These are phyloP conservation scores for Hygrocybe coccinea DNA, from an alignment of 768 basidiomycete species.

Conservation along the genomic window DNA sequence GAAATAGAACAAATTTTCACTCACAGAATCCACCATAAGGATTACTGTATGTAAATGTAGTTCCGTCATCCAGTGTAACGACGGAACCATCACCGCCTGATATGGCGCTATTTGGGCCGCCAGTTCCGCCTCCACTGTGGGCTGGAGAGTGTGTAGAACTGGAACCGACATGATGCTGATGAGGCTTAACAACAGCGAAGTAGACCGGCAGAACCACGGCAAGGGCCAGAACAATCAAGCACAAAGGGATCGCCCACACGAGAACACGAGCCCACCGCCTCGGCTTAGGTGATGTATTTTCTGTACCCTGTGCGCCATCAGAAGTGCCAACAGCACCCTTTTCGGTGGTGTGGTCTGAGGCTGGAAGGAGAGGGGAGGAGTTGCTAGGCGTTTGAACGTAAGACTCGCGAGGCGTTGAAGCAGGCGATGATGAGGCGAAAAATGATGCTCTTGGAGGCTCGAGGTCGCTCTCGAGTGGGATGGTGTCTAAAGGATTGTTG, in stretches of 20 bases:
- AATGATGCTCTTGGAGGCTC: constrained; percentile 3
- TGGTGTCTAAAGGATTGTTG: neutral
- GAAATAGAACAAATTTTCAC: neutral
- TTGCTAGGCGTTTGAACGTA: constrained; percentile 1
- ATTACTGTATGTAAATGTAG: constrained; percentile 79
- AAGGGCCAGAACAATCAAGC: neutral
- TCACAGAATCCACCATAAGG: constrained; percentile 74
- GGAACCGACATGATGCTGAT: neutral
- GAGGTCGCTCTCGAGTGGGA: neutral
- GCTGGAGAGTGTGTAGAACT: neutral
- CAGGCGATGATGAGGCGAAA: neutral
- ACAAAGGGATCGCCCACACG: neutral
- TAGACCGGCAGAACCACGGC: constrained; percentile 6
- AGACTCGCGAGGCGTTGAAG: neutral
- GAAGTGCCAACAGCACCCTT: neutral
- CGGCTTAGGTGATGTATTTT: neutral
- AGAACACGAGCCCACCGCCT: neutral
- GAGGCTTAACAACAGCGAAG: neutral
- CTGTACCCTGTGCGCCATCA: neutral
- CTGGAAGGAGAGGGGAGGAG: neutral
- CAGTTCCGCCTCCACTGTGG: too few relatives aligned
- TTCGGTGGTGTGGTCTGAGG: neutral
- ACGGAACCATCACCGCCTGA: constrained; percentile 73
- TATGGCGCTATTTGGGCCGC: constrained; percentile 3
- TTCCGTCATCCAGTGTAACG: constrained; percentile 76